Conservation (phyloP, 1,284 basidiomycete species). For the Rhodotorula sp. region DNA sequence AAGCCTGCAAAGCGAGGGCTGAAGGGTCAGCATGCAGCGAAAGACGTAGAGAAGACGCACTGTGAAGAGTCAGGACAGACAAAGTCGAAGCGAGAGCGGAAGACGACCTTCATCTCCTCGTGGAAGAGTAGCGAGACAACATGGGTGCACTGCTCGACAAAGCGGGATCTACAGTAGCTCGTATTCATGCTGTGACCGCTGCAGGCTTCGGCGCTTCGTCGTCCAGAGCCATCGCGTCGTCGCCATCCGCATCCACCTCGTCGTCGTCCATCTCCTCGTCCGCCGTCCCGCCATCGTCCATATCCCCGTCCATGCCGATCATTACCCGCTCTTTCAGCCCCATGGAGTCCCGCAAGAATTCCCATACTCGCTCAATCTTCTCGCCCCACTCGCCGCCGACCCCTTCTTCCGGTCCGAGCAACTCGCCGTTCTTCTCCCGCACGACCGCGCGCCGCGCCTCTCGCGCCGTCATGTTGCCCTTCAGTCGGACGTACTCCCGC, state of each 20-base stretch:
- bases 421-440: conserved; percentile 1
- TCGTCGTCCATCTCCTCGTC: background rate
- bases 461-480: conserved; percentile 54
- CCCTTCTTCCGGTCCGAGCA: background rate
- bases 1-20: too few relatives aligned
- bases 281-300: background rate
- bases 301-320: background rate
- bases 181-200: background rate
- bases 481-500: conserved; percentile 83
- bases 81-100: background rate
- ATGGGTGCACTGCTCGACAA: background rate
- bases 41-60: too few relatives aligned
- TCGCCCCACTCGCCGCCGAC: conserved; percentile 35
- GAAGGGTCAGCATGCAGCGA: too few relatives aligned
- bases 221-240: background rate
- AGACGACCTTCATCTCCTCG: background rate
- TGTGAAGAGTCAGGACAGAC: background rate
- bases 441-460: conserved; percentile 20
- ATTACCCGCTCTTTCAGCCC: conserved; percentile 11
- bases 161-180: background rate
- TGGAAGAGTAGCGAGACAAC: background rate
- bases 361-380: conserved; percentile 39
- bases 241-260: background rate
- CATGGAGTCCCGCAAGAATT: conserved; percentile 24
- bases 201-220: background rate